Evolutionary conservation across 192 early-diverging fungal species (phyloP).

Genomic region (Chytriomyces sp.): DNA sequence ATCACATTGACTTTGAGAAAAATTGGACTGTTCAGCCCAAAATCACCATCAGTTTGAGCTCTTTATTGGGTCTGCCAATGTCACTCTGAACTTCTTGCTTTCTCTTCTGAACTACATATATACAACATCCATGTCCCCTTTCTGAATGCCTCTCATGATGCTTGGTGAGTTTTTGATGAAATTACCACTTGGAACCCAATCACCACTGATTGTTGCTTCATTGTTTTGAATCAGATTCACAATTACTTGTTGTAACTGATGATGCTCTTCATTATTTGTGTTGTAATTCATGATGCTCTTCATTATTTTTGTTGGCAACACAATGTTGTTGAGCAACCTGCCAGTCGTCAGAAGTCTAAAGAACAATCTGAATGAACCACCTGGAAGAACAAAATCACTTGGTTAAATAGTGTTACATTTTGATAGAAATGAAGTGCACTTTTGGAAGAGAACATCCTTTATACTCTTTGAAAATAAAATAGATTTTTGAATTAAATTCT

Average conservation of each 20-base stretch:
- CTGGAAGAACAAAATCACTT: neutral
- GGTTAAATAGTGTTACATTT: conserved; percentile 2
- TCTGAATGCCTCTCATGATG: too few species aligned
- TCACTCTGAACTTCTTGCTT: neutral
- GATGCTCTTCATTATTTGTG: neutral
- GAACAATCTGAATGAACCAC: too few species aligned
- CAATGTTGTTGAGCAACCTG: neutral
- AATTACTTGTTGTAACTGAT: neutral
- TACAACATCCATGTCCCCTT: neutral
- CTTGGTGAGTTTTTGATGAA: conserved; percentile 2
- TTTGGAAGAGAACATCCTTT: neutral
- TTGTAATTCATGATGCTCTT: too few species aligned
- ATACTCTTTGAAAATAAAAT: too few species aligned
- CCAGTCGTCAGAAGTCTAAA: neutral
- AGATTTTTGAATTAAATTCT: too few species aligned
- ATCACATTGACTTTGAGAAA: neutral
- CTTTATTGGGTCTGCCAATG: neutral
- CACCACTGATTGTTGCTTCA: conserved; percentile 2
- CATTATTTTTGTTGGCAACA: too few species aligned
- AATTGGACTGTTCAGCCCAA: neutral
- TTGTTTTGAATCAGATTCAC: conserved; percentile 1
- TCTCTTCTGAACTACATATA: neutral
- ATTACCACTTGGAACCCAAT: conserved; percentile 2
- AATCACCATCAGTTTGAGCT: neutral
- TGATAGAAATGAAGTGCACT: neutral